Conservation (phyloP, 225 moss, liverwort and hornwort genomes). For the Bryoerythrophyllum caledonicum region DNA sequence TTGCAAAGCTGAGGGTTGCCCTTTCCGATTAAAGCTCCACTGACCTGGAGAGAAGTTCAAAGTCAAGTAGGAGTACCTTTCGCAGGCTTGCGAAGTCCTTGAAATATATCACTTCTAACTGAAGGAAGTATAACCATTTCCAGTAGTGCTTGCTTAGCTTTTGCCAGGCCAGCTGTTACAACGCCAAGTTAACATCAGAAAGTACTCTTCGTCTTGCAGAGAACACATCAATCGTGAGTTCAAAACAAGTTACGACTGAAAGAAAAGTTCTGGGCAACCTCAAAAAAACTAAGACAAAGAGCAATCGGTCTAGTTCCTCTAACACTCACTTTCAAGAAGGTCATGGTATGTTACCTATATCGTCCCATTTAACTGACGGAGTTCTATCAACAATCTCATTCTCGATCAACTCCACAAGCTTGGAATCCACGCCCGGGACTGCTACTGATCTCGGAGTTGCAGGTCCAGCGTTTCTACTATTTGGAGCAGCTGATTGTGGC, state of each 20-base stretch:
- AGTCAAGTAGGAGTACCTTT: slow-evolving; percentile 48
- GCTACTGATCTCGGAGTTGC: slow-evolving; percentile 32
- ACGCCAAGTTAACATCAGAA: slow-evolving; percentile 6
- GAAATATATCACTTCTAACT: slow-evolving; percentile 88
- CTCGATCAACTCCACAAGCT: slow-evolving; percentile 86
- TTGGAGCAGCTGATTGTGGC: slow-evolving; percentile 42
- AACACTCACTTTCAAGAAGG: not conserved
- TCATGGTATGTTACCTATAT: slow-evolving; percentile 59
- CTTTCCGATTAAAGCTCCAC: not conserved
- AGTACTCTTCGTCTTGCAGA: not conserved
- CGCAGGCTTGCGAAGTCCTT: slow-evolving; percentile 96
- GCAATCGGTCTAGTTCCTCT: not conserved
- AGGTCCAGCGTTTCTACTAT: slow-evolving; percentile 38
- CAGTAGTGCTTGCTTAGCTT: slow-evolving; percentile 92
- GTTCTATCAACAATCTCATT: slow-evolving; percentile 92
- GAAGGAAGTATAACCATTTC: slow-evolving; percentile 98
- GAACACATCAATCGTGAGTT: not conserved
- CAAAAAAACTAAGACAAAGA: not conserved
- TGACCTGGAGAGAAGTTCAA: not conserved
- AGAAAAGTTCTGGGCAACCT: slow-evolving; percentile 3
- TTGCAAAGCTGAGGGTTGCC: not conserved
- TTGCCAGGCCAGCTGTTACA: slow-evolving; percentile 76
- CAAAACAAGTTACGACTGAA: slow-evolving; percentile 3
- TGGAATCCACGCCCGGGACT: slow-evolving; percentile 90
- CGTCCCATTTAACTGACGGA: slow-evolving; percentile 91